These are phyloP conservation scores for Leccinum longicurvipes DNA, from an alignment of 768 basidiomycete genomes.

Conservation along the genomic window DNA sequence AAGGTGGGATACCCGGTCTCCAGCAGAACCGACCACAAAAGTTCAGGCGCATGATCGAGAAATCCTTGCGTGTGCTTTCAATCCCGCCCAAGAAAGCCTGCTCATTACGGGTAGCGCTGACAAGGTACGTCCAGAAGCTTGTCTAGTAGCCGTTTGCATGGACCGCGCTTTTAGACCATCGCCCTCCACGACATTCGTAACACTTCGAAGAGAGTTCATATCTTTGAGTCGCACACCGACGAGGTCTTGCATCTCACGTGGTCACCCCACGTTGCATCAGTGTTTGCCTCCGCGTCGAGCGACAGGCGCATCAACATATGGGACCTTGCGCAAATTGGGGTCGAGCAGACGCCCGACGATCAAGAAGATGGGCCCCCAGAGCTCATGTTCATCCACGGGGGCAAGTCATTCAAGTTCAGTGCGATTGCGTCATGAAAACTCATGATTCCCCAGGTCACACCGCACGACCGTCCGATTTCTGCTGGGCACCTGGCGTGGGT, in stretches of 20 bases:
- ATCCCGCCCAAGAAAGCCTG: conserved; percentile 73
- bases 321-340: conserved; percentile 89
- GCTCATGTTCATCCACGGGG: conserved; percentile 93
- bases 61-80: conserved; percentile 89
- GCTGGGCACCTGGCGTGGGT: conserved; percentile 82
- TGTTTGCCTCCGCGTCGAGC: conserved; percentile 93
- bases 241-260: conserved; percentile 93
- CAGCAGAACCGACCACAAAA: conserved; percentile 62
- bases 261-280: conserved; percentile 89
- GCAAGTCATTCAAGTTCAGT: conserved; percentile 37
- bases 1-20: conserved; percentile 91
- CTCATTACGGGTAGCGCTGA: conserved; percentile 91
- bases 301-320: conserved; percentile 94
- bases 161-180: conserved; percentile 56
- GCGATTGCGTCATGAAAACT: neutral
- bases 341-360: conserved; percentile 97
- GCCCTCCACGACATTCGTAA: conserved; percentile 83
- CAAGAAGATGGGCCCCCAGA: conserved; percentile 98
- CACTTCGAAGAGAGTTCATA: conserved; percentile 75
- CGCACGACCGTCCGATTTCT: conserved; percentile 87
- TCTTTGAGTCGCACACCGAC: conserved; percentile 90
- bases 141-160: neutral
- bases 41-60: conserved; percentile 88
- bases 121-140: conserved; percentile 51
- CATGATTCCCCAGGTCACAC: conserved; percentile 62